Evolutionary conservation across 2,329 filamentous ascomycete species (phyloP), one percentile per base, ranked within the genome.

Genomic region (Aspergillus sojae): DNA sequence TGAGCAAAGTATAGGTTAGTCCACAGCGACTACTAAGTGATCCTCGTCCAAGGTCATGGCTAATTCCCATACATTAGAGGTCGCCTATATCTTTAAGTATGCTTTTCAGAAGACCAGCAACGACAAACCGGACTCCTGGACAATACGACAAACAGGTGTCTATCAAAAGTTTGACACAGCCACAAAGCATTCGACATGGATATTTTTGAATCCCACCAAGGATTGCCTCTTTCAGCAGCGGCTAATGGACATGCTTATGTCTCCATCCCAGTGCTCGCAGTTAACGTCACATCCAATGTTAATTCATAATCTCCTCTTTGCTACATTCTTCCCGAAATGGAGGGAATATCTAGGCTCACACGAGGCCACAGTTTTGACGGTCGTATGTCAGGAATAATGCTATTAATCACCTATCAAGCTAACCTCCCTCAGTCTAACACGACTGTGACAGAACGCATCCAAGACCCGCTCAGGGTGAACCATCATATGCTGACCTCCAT

Each of bases 121-220:
- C 0, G 66, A 72, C 21, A 67, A 66, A 52, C 62, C 36, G 26
- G 65, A 71, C 5, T 65, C 66, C 16, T 77, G 74, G 73, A 64
- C 70, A 0, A 70, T 74, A 26, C 72, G 76, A 5, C 75, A 77
- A 62, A 74, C 68, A 2, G 75, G 74, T 1, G 62, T 78, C 21
- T 76, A 74, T 54, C 75, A 78, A 21, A 71, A 67, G 50, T 71
- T 68, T 52, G 67, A 75, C 19, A 52, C 61, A 4, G 43, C 55
- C 23, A 70, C 57, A 14, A 68, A 68, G 16, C 64, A 67, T 46
- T 71, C 64, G 19, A 62, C 71, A 28, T 75, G 67, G 60, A 66
- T 77, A 16, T 65, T 74, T 12, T 57, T 77, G 12, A 65, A 73
- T 39, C 72, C 74, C 9, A 64, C 54, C 21, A 41, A 26, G 48